Percentiles rank a stretch among this genome's conserved stretches.
phyloP scores from a whole-genome alignment of 2,329 filamentous ascomycete species.

The Dactylellina sp. region DNA sequence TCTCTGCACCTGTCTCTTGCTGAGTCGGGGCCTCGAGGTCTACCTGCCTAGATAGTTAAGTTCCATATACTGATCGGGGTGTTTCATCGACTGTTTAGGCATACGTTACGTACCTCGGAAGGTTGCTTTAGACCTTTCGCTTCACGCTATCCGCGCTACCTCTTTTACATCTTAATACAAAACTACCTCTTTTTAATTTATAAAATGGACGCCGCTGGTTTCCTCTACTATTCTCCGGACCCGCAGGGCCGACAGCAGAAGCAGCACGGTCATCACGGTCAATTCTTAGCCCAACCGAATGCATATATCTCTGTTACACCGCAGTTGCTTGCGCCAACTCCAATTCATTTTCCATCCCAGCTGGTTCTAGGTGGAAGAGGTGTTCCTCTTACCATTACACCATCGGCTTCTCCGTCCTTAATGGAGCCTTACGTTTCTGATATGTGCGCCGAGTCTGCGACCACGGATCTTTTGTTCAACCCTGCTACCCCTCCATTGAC shows the following conservation, averaged over 20 bases:
- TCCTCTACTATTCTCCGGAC: constrained; percentile 61
- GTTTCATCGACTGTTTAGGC: constrained; percentile 56
- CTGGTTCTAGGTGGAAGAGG: constrained; percentile 57
- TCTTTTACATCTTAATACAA: constrained; percentile 27
- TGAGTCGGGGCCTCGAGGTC: constrained; percentile 37
- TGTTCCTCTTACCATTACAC: constrained; percentile 57
- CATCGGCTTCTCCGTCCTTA: constrained; percentile 54
- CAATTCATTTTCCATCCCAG: constrained; percentile 56
- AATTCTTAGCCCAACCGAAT: constrained; percentile 61
- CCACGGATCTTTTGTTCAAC: constrained; percentile 54
- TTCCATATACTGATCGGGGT: constrained; percentile 56
- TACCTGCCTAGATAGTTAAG: constrained; percentile 54
- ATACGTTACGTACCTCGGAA: constrained; percentile 52
- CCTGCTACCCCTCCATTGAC: constrained; percentile 54
- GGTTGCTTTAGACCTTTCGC: constrained; percentile 36
- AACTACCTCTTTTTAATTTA: constrained; percentile 51
- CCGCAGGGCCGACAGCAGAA: constrained; percentile 59
- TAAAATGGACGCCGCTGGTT: constrained; percentile 58
- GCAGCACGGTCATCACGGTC: constrained; percentile 58
- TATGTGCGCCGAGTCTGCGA: constrained; percentile 55
- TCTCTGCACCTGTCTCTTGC: constrained; percentile 40
- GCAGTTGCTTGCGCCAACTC: constrained; percentile 56
- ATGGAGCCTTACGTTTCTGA: constrained; percentile 54
- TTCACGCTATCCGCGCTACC: constrained; percentile 26
- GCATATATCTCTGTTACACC: constrained; percentile 57